Evolutionary conservation across 2,329 filamentous ascomycete genomes (phyloP).

Genomic region (Pestalotiopsis sp.): DNA sequence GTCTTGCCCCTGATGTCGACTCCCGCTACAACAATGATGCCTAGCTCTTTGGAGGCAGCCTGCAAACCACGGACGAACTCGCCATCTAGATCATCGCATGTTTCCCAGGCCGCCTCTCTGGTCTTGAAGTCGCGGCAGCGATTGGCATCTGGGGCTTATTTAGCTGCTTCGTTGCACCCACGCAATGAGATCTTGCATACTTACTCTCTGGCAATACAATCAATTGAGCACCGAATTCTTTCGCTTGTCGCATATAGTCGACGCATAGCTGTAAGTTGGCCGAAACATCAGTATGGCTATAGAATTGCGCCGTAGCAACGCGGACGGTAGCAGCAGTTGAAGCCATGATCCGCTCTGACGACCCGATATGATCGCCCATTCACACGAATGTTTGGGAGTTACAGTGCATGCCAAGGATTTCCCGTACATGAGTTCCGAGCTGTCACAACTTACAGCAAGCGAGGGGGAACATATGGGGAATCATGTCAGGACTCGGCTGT

Average conservation of each 20-base stretch:
- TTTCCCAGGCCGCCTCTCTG: conserved; percentile 1
- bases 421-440: not conserved
- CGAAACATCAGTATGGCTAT: not conserved
- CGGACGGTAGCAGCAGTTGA: not conserved
- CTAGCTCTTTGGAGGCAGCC: not conserved
- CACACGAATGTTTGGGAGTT: not conserved
- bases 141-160: not conserved
- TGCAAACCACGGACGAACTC: not conserved
- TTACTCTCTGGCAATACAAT: conserved; percentile 4
- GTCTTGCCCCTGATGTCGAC: not conserved
- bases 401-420: not conserved
- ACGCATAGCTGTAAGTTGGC: not conserved
- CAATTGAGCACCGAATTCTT: not conserved
- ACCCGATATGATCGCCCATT: not conserved
- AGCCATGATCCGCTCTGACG: not conserved
- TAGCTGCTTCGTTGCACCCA: not conserved
- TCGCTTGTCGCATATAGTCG: not conserved
- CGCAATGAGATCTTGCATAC: not conserved
- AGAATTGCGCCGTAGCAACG: conserved; percentile 4
- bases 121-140: conserved; percentile 4
- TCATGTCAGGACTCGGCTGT: not conserved
- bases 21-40: not conserved
- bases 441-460: not conserved
- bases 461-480: not conserved
- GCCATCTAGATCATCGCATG: not conserved